A percentile compares a stretch with the other conserved stretches of the same genome.
Evolutionary conservation across 164 flowering plant genomes (phyloP).

Genomic region (Akebia trifoliata): DNA sequence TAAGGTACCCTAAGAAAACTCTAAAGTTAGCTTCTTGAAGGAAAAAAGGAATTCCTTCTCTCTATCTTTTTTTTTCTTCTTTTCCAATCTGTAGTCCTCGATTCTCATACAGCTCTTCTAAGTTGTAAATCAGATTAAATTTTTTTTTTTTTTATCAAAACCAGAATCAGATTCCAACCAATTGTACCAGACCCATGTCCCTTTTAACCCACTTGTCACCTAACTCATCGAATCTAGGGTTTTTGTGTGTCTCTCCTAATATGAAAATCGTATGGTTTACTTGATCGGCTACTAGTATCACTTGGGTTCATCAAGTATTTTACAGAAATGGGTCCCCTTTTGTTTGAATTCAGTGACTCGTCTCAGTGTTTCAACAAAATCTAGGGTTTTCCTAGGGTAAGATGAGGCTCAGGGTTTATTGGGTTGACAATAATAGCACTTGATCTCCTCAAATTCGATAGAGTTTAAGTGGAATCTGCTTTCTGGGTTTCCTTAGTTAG

Average conservation of each 20-base stretch:
- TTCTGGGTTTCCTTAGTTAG: neutral
- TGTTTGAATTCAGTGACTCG: neutral
- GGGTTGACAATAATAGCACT: neutral
- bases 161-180: neutral
- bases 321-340: neutral
- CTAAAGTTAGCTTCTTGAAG: no score
- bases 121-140: no score
- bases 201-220: no score
- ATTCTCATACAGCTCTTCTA: slow-evolving; percentile 2
- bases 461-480: neutral
- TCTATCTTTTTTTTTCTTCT: neutral
- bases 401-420: neutral
- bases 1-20: no score
- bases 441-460: neutral
- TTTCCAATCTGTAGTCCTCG: no score
- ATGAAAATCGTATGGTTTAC: neutral
- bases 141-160: neutral
- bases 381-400: neutral
- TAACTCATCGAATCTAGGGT: no score
- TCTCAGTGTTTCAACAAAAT: neutral
- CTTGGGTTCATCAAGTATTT: neutral
- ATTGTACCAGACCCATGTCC: neutral
- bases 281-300: neutral
- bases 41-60: neutral
- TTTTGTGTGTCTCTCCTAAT: neutral